Evolutionary conservation across 2,329 filamentous ascomycete species (phyloP).

Genomic region (Apiospora marii): DNA sequence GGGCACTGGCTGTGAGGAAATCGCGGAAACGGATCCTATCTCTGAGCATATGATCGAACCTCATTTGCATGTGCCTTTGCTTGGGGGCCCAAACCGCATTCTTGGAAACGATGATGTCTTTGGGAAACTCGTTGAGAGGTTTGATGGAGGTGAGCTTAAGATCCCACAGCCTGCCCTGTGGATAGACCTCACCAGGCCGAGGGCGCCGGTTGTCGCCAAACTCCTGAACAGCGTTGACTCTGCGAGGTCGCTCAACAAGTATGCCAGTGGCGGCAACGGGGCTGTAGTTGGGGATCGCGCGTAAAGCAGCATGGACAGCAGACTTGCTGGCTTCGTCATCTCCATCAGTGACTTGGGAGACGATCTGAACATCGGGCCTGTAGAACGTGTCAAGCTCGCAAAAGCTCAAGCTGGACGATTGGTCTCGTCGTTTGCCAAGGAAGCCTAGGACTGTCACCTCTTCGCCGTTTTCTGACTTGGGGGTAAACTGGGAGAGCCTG

Average conservation of each 20-base stretch:
- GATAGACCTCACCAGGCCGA: too few species aligned
- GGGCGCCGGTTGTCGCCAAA: background rate
- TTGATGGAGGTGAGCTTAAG: slow-evolving; percentile 69
- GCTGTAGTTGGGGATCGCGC: slow-evolving; percentile 56
- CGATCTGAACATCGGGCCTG: slow-evolving; percentile 46
- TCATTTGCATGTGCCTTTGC: slow-evolving; percentile 83
- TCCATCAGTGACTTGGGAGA: slow-evolving; percentile 55
- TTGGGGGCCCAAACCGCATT: slow-evolving; percentile 78
- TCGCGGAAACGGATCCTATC: slow-evolving; percentile 76
- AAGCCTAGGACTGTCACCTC: slow-evolving; percentile 70
- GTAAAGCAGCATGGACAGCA: slow-evolving; percentile 50
- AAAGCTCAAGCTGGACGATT: slow-evolving; percentile 76
- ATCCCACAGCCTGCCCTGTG: slow-evolving; percentile 52
- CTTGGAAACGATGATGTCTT: slow-evolving; percentile 77
- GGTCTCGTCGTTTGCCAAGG: slow-evolving; percentile 70
- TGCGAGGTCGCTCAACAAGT: slow-evolving; percentile 37
- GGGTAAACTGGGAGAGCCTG: background rate
- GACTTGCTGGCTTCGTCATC: slow-evolving; percentile 42
- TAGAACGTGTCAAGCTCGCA: slow-evolving; percentile 56
- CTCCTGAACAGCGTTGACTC: background rate
- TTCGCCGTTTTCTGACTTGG: background rate
- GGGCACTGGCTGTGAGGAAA: slow-evolving; percentile 48
- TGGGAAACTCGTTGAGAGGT: slow-evolving; percentile 76
- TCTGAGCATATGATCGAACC: slow-evolving; percentile 73
- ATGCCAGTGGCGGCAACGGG: slow-evolving; percentile 59